A percentile compares a stretch with the other conserved stretches of the same genome.
These are phyloP conservation scores for Lepidium africanum DNA, from an alignment of 345 rosid species.

Conservation along the genomic window DNA sequence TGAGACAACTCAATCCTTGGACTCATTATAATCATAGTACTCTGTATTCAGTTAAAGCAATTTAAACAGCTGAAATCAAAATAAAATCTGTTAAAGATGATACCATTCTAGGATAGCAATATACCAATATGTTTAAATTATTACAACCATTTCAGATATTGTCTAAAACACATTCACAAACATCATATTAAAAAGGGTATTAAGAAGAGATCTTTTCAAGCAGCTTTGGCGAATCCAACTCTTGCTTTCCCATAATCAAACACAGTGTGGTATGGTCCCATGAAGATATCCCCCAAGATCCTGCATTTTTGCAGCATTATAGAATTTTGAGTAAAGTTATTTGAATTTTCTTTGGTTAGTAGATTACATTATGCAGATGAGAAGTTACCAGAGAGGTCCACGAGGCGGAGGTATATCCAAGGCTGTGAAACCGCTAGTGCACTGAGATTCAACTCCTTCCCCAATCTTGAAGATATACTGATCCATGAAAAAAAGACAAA, in stretches of 20 bases:
- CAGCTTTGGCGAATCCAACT: slow-evolving; percentile 89
- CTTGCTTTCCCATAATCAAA: slow-evolving; percentile 70
- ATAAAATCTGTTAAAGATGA: slow-evolving; percentile 16
- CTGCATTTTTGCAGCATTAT: slow-evolving; percentile 33
- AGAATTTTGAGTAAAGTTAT: neutral
- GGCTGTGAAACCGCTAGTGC: slow-evolving; percentile 56
- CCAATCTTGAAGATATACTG: slow-evolving; percentile 60
- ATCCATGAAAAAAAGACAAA: neutral
- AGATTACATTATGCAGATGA: neutral
- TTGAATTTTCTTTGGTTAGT: neutral
- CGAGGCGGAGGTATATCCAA: slow-evolving; percentile 57
- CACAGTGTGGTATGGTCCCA: slow-evolving; percentile 88
- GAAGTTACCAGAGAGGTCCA: slow-evolving; percentile 55
- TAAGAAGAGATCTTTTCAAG: slow-evolving; percentile 32
- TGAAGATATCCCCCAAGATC: slow-evolving; percentile 90
- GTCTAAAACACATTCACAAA: slow-evolving; percentile 20
- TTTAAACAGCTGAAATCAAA: neutral
- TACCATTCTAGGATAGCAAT: slow-evolving; percentile 9
- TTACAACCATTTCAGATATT: slow-evolving; percentile 21
- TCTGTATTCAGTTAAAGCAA: neutral
- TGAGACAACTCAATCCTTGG: neutral
- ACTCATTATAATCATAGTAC: neutral
- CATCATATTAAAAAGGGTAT: slow-evolving; percentile 9
- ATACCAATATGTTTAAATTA: slow-evolving; percentile 9
- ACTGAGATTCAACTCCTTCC: slow-evolving; percentile 40